Conservation (phyloP, 768 basidiomycete species). For the Crepidotus variabilis region DNA sequence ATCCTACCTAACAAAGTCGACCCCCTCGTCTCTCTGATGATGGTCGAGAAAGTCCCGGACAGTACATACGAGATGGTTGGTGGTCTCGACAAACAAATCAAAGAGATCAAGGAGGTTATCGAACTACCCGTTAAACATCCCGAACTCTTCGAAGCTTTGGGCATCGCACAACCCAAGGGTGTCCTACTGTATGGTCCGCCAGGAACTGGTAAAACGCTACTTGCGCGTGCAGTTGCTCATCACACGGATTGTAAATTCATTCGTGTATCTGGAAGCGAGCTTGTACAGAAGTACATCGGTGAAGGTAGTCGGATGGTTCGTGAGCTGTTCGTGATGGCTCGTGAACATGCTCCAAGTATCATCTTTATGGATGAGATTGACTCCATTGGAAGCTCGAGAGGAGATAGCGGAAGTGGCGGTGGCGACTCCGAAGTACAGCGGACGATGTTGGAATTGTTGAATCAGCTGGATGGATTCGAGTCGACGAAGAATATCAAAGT, state of each 20-base stretch:
- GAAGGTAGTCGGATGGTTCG: slow-evolving; percentile 96
- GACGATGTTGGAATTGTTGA: slow-evolving; percentile 87
- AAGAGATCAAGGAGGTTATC: slow-evolving; percentile 96
- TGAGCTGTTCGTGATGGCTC: slow-evolving; percentile 96
- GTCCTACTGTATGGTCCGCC: slow-evolving; percentile 95
- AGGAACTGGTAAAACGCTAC: slow-evolving; percentile 93
- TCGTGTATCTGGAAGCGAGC: slow-evolving; percentile 87
- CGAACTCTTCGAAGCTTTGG: slow-evolving; percentile 92
- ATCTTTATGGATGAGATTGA: slow-evolving; percentile 99
- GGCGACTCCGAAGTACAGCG: slow-evolving; percentile 89
- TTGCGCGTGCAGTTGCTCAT: slow-evolving; percentile 94
- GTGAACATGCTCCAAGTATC: slow-evolving; percentile 96
- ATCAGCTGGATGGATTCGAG: slow-evolving; percentile 90
- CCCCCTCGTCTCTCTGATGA: slow-evolving; percentile 97
- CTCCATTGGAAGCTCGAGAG: slow-evolving; percentile 90
- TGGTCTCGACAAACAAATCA: slow-evolving; percentile 97
- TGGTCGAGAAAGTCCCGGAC: slow-evolving; percentile 99
- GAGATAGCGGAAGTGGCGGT: slow-evolving; percentile 86
- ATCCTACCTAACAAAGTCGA: slow-evolving; percentile 97
- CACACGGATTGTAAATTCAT: slow-evolving; percentile 99
- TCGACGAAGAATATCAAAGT: slow-evolving; percentile 98
- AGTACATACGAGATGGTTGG: slow-evolving; percentile 99
- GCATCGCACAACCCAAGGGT: slow-evolving; percentile 96
- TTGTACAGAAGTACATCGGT: slow-evolving; percentile 98
- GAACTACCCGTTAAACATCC: slow-evolving; percentile 97